These are phyloP conservation scores for Backusella liffmaniae DNA, from an alignment of 192 early-diverging fungal genomes.

Conservation along the genomic window DNA sequence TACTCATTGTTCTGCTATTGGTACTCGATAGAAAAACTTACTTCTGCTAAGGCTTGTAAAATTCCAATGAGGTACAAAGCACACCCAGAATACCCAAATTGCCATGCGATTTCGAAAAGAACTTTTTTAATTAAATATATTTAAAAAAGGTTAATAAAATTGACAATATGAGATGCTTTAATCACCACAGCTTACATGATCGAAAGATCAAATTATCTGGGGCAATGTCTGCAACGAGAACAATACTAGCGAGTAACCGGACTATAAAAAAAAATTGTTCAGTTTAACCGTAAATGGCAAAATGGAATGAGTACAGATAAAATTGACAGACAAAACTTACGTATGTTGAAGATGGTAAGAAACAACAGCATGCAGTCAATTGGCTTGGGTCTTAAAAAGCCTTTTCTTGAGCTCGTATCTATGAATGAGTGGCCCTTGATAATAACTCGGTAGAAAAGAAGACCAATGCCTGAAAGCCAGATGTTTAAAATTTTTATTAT, in stretches of 20 bases:
- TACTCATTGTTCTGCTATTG: not conserved
- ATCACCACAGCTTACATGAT: constrained; percentile 7
- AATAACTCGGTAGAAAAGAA: constrained; percentile 6
- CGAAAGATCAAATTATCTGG: constrained; percentile 24
- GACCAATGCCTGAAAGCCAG: constrained; percentile 2
- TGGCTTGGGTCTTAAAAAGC: not conserved
- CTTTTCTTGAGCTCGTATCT: not conserved
- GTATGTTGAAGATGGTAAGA: not conserved
- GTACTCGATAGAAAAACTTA: not conserved
- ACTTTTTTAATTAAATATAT: not conserved
- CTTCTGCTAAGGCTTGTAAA: constrained; percentile 31
- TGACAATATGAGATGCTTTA: not conserved
- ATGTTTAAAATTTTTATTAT: too few species aligned
- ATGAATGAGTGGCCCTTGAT: not conserved
- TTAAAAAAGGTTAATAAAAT: not conserved
- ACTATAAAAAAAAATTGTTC: constrained; percentile 4
- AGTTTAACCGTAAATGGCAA: not conserved
- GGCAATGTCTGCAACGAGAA: constrained; percentile 25
- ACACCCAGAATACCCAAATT: constrained; percentile 24
- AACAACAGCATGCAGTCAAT: not conserved
- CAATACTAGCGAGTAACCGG: constrained; percentile 19
- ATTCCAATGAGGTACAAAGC: constrained; percentile 28
- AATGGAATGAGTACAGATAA: not conserved
- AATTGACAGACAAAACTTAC: constrained; percentile 4
- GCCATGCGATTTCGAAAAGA: constrained; percentile 32